Evolutionary conservation across 495 filamentous ascomycete genomes (phyloP).

Genomic region (Penicillium fimorum): DNA sequence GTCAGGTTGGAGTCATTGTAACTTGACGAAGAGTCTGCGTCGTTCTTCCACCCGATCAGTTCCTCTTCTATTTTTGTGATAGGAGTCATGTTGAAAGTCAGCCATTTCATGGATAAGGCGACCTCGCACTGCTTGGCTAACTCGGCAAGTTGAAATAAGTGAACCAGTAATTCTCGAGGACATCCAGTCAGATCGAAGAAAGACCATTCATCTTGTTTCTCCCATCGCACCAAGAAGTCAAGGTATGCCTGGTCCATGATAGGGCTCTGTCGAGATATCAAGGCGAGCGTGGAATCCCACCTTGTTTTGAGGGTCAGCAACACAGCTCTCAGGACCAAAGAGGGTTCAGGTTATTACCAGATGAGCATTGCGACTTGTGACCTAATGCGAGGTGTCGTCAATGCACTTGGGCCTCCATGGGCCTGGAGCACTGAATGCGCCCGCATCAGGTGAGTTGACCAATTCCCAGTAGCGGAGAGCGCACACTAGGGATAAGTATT

Average conservation of each 20-base stretch:
- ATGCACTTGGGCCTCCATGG: slow-evolving; percentile 13
- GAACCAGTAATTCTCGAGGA: slow-evolving; percentile 20
- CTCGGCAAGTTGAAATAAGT: slow-evolving; percentile 22
- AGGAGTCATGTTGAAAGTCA: slow-evolving; percentile 24
- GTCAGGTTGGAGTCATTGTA: neutral
- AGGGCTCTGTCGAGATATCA: slow-evolving; percentile 25
- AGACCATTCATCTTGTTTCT: slow-evolving; percentile 21
- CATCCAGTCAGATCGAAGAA: slow-evolving; percentile 32
- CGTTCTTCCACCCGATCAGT: slow-evolving; percentile 12
- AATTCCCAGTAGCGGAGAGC: slow-evolving; percentile 17
- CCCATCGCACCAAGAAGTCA: slow-evolving; percentile 13
- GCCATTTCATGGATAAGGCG: slow-evolving; percentile 26
- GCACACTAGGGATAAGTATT: slow-evolving; percentile 13
- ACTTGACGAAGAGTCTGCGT: neutral
- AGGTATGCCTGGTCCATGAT: slow-evolving; percentile 22
- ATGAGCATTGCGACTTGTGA: slow-evolving; percentile 29
- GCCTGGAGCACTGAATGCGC: slow-evolving; percentile 14
- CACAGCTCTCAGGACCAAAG: neutral
- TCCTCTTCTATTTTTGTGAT: slow-evolving; percentile 18
- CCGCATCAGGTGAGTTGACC: slow-evolving; percentile 12
- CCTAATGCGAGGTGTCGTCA: slow-evolving; percentile 11
- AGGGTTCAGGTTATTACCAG: slow-evolving; percentile 20
- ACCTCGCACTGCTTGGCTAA: slow-evolving; percentile 24
- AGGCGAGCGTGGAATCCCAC: slow-evolving; percentile 31
- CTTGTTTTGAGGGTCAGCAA: slow-evolving; percentile 7